These are phyloP conservation scores for Cucumis hystrix DNA, from an alignment of 306 rosid genomes.

Conservation along the genomic window DNA sequence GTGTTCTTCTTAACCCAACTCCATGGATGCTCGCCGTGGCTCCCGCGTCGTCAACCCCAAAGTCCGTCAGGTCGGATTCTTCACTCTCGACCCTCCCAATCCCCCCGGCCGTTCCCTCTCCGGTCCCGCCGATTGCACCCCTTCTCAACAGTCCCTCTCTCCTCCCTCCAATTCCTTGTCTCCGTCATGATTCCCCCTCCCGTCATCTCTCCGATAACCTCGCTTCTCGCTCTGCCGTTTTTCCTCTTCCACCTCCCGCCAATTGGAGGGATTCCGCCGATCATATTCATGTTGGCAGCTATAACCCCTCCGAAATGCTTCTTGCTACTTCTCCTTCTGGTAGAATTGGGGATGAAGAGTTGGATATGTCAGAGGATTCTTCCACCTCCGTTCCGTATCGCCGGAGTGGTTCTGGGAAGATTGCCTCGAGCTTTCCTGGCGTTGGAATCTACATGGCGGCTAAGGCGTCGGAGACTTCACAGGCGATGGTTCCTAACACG, in stretches of 20 bases:
- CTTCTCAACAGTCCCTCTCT: background rate
- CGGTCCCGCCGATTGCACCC: conserved; percentile 11
- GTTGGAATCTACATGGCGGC: conserved; percentile 5
- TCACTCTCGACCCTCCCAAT: conserved; percentile 27
- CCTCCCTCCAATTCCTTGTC: conserved; percentile 33
- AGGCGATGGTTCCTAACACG: background rate
- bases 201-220: conserved; percentile 19
- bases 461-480: background rate
- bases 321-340: conserved; percentile 28
- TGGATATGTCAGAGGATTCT: conserved; percentile 1
- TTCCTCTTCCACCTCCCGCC: conserved; percentile 16
- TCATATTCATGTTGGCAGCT: conserved; percentile 30
- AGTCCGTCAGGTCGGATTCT: conserved; percentile 66
- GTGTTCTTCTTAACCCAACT: no score
- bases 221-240: background rate
- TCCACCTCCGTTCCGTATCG: conserved; percentile 18
- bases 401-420: conserved; percentile 23
- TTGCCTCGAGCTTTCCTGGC: conserved; percentile 17
- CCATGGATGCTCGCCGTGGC: conserved; percentile 55
- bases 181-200: conserved; percentile 54
- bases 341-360: background rate
- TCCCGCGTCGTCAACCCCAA: conserved; percentile 50
- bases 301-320: conserved; percentile 32
- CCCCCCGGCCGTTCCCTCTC: conserved; percentile 25
- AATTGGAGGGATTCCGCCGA: conserved; percentile 1